A percentile compares a stretch with the other conserved stretches of the same genome.
Evolutionary conservation across 176 grass and related monocot genomes (phyloP).

Genomic region (Triticum aestivum): IWGSC_CS_RefSeq_v2.1 NC_057806.1:545804437-545804936

Average conservation of each 20-base stretch:
- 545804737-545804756: conserved; percentile 55
- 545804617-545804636: conserved; percentile 48
- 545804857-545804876: neutral
- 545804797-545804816: neutral
- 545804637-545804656: conserved; percentile 66
- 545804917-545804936: neutral
- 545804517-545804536: conserved; percentile 19
- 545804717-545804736: conserved; percentile 29
- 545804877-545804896: neutral
- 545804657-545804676: conserved; percentile 63
- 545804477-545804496: conserved; percentile 46
- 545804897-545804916: neutral
- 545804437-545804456: conserved; percentile 36
- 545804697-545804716: conserved; percentile 43
- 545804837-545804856: neutral
- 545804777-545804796: neutral
- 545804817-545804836: neutral
- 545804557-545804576: neutral
- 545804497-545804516: conserved; percentile 42
- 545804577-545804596: conserved; percentile 2
- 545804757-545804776: neutral
- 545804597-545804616: conserved; percentile 61
- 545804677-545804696: conserved; percentile 59
- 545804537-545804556: conserved; percentile 1
- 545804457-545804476: conserved; percentile 44